phyloP scores from a whole-genome alignment of 768 basidiomycete genomes.

The Suillus ampliporus region DNA sequence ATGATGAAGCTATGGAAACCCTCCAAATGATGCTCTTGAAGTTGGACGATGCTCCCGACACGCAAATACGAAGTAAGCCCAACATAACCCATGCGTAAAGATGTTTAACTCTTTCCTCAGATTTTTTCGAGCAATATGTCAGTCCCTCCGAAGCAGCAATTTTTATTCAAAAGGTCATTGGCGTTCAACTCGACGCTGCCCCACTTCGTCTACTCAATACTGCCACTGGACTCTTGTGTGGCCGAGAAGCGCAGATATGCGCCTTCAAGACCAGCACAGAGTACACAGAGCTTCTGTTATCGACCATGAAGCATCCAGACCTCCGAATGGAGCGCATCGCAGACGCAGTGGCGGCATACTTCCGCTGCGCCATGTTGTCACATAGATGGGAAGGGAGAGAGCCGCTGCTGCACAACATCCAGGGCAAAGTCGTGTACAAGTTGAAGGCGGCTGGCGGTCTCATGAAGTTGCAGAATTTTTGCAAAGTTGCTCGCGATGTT shows the following conservation, averaged over 20 bases:
- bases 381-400: too few species aligned
- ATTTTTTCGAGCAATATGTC: neutral
- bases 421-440: neutral
- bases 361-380: neutral
- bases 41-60: too few species aligned
- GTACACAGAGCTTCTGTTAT: neutral
- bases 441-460: neutral
- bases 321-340: neutral
- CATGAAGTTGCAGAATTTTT: too few species aligned
- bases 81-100: too few species aligned
- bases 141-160: neutral
- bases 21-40: too few species aligned
- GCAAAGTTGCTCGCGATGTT: too few species aligned
- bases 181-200: neutral
- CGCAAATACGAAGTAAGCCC: too few species aligned
- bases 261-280: neutral
- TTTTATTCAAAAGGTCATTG: neutral
- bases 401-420: slow-evolving; percentile 2
- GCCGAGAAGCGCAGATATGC: neutral
- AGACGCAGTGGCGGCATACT: neutral
- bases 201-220: neutral
- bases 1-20: too few species aligned
- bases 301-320: neutral
- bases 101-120: too few species aligned
- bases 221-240: neutral